These are phyloP conservation scores for Hamigera avellanea DNA, from an alignment of 495 filamentous ascomycete species.

Conservation along the genomic window DNA sequence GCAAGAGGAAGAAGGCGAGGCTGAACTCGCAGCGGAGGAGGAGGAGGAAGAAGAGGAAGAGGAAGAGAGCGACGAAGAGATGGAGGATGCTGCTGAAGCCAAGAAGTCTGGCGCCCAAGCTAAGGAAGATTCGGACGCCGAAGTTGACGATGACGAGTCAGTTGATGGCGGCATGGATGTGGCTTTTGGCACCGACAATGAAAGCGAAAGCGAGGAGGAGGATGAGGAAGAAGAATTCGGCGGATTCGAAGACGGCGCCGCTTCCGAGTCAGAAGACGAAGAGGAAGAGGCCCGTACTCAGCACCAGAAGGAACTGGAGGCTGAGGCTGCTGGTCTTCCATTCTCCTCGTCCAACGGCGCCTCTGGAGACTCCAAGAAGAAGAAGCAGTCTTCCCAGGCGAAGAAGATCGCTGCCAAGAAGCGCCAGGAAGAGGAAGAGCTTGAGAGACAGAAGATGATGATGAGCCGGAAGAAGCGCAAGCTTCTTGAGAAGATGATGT, in stretches of 20 bases:
- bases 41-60: slow-evolving; percentile 36
- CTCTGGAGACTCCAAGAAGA: slow-evolving; percentile 32
- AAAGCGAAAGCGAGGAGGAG: slow-evolving; percentile 30
- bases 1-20: slow-evolving; percentile 73
- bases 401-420: slow-evolving; percentile 58
- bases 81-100: slow-evolving; percentile 23
- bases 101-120: slow-evolving; percentile 30
- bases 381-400: slow-evolving; percentile 48
- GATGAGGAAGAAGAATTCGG: slow-evolving; percentile 27
- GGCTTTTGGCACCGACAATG: slow-evolving; percentile 34
- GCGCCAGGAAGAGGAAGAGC: slow-evolving; percentile 67
- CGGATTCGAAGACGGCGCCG: slow-evolving; percentile 32
- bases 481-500: slow-evolving; percentile 84
- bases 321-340: slow-evolving; percentile 58
- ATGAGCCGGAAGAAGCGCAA: slow-evolving; percentile 86
- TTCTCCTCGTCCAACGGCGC: slow-evolving; percentile 26
- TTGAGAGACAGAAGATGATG: slow-evolving; percentile 85
- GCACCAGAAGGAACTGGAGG: slow-evolving; percentile 82
- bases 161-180: slow-evolving; percentile 51
- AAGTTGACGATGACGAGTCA: slow-evolving; percentile 33
- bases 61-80: slow-evolving; percentile 28
- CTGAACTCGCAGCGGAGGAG: slow-evolving; percentile 55
- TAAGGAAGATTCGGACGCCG: slow-evolving; percentile 49
- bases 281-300: slow-evolving; percentile 40
- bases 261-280: slow-evolving; percentile 40